Evolutionary conservation across 2,329 filamentous ascomycete genomes (phyloP).

Genomic region (Elsinoe necatrix): DNA sequence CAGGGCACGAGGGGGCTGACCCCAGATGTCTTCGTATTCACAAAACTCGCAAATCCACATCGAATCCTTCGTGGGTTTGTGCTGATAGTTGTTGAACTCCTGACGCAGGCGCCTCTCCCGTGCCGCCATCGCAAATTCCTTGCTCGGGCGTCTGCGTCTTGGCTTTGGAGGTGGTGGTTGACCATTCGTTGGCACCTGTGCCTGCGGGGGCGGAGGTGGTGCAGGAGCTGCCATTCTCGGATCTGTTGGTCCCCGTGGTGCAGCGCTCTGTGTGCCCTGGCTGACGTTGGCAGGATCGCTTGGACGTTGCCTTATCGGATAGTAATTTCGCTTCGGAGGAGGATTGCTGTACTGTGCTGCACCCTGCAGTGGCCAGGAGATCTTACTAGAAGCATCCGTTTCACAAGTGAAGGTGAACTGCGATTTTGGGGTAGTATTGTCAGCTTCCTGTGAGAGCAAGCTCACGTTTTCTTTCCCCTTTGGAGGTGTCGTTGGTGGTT

Average conservation of each 20-base stretch:
- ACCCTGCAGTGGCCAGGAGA: slow-evolving; percentile 62
- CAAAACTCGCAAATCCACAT: slow-evolving; percentile 97
- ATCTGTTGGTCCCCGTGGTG: slow-evolving; percentile 18
- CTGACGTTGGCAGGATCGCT: slow-evolving; percentile 10
- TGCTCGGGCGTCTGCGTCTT: slow-evolving; percentile 51
- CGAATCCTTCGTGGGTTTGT: slow-evolving; percentile 62
- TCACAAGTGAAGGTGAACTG: slow-evolving; percentile 97
- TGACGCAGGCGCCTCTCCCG: slow-evolving; percentile 69
- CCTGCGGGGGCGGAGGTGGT: slow-evolving; percentile 23
- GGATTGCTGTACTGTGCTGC: slow-evolving; percentile 18
- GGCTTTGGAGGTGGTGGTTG: slow-evolving; percentile 46
- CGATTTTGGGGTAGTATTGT: slow-evolving; percentile 61
- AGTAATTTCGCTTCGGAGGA: slow-evolving; percentile 14
- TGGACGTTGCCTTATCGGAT: slow-evolving; percentile 13
- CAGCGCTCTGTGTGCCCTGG: slow-evolving; percentile 26
- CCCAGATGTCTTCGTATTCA: slow-evolving; percentile 94
- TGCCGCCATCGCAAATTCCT: slow-evolving; percentile 66
- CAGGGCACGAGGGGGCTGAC: slow-evolving; percentile 71
- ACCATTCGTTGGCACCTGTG: slow-evolving; percentile 32
- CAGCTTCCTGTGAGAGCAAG: slow-evolving; percentile 62
- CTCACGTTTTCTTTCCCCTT: slow-evolving; percentile 71
- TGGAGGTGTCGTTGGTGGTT: slow-evolving; percentile 45
- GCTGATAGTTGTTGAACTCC: slow-evolving; percentile 65
- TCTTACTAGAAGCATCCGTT: slow-evolving; percentile 72
- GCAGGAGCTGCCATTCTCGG: slow-evolving; percentile 17